A percentile compares a stretch with the other conserved stretches of the same genome.
Conservation (phyloP, 1,139 yeast genomes). For the Geotrichum siamense region DNA sequence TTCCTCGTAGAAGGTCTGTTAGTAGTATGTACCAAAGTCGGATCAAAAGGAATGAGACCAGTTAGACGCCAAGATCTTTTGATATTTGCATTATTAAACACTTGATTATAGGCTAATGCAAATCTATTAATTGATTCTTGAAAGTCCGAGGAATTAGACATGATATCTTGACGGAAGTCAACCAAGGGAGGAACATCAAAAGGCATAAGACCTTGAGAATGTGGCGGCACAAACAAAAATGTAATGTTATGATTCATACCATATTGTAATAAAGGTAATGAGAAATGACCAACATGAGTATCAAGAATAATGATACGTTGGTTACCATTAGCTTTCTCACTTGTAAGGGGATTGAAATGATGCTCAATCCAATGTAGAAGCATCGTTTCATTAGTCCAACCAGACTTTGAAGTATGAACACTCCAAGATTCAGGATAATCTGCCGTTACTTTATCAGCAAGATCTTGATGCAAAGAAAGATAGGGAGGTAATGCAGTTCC, state of each 20-base stretch:
- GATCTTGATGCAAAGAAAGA: constrained; percentile 6
- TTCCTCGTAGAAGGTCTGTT: background rate
- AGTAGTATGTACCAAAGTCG: constrained; percentile 6
- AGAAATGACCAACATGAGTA: constrained; percentile 18
- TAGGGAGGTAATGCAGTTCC: constrained; percentile 14
- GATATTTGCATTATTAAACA: constrained; percentile 4
- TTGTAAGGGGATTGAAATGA: constrained; percentile 16
- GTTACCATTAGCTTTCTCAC: constrained; percentile 13
- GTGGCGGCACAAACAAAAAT: constrained; percentile 16
- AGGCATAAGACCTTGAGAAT: constrained; percentile 13
- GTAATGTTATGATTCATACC: constrained; percentile 17
- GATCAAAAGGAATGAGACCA: constrained; percentile 16
- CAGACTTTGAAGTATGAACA: constrained; percentile 9
- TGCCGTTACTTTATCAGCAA: constrained; percentile 10
- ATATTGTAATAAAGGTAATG: constrained; percentile 13
- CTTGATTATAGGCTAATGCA: constrained; percentile 6
- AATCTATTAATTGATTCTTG: constrained; percentile 11
- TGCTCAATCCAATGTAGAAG: constrained; percentile 16
- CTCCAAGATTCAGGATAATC: constrained; percentile 9
- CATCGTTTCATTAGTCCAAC: constrained; percentile 15
- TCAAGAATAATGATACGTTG: constrained; percentile 15
- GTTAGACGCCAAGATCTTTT: constrained; percentile 13
- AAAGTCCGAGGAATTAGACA: constrained; percentile 6
- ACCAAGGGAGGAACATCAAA: constrained; percentile 9
- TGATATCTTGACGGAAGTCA: constrained; percentile 11